Evolutionary conservation across 371 early-diverging fungal genomes (phyloP), one percentile per base, ranked within the genome.

Genomic region (Mortierella sp.): DNA sequence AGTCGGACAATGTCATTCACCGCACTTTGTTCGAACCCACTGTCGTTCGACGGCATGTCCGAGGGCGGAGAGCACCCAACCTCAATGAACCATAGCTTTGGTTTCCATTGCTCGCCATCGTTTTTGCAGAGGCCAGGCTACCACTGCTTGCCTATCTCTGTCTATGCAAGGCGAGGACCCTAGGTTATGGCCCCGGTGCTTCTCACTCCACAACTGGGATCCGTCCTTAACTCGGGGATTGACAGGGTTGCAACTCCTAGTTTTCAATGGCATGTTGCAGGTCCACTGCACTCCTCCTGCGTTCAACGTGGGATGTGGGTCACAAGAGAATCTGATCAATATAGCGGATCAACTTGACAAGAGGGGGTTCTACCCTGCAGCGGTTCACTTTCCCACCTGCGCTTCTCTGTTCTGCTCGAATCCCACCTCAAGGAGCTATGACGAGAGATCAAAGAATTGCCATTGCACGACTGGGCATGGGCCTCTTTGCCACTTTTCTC

Each of bases 231-330:
- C 51, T 51, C n/a, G 18, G 51, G n/a, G 9, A n/a, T 9, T n/a
- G 51, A 8, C 11, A 43, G 43, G n/a, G n/a, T 51, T 51, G n/a
- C n/a, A 5, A 5, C n/a, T 47, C 8, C n/a, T 18, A 8, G 51
- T n/a, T 18, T n/a, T 51, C 51, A 51, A 51, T 51, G 51, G 51
- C 51, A 51, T 51, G 51, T 51, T 51, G n/a, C 47, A 16, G 54
- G 54, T 54, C 12, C 24, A 54, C 22, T 26, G 28, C 18, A 2
- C 55, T 55, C 12, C 14, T 10, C 55, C 28, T 55, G 55, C 30
- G 11, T 24, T 16, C 28, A 16, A 55, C 10, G 11, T 26, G 24
- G 55, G 8, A 45, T 45, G 45, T n/a, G 16, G 45, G 28, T 28
- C 55, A 28, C 14, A 30, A 14, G 55, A 55, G 28, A 28, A 55